These are phyloP conservation scores for Agapanthus africanus DNA, from an alignment of 106 monocot genomes.

Conservation along the genomic window DNA sequence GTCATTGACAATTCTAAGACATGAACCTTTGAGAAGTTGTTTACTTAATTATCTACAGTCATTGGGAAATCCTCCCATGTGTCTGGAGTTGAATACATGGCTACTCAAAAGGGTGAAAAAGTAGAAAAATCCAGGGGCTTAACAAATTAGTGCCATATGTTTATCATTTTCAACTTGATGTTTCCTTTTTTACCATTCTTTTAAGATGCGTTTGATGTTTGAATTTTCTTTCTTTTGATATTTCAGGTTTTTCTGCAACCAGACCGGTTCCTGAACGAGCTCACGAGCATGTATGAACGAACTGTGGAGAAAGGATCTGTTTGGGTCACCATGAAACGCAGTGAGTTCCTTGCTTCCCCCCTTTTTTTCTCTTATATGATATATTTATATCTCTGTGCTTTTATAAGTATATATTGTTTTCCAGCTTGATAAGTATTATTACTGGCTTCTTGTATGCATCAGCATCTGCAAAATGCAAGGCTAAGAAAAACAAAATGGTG, in stretches of 20 bases:
- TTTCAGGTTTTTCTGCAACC: constrained; percentile 68
- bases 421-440: not conserved
- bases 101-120: no score
- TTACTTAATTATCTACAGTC: no score
- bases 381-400: not conserved
- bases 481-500: constrained; percentile 43
- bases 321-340: constrained; percentile 90
- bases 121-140: no score
- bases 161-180: no score
- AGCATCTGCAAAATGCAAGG: constrained; percentile 75
- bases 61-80: no score
- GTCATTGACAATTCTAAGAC: no score
- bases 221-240: no score
- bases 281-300: constrained; percentile 76
- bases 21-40: no score
- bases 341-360: constrained; percentile 25
- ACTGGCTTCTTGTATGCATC: not conserved
- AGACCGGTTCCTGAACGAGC: constrained; percentile 85
- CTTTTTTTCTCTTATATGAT: not conserved
- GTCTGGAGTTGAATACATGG: no score
- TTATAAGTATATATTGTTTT: not conserved
- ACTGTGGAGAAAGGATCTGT: constrained; percentile 77
- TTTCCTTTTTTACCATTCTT: no score
- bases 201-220: no score
- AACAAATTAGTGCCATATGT: no score